Percentiles rank a stretch among this genome's conserved stretches.
Evolutionary conservation across 495 filamentous ascomycete species (phyloP).

Genomic region (Xylaria grammica): DNA sequence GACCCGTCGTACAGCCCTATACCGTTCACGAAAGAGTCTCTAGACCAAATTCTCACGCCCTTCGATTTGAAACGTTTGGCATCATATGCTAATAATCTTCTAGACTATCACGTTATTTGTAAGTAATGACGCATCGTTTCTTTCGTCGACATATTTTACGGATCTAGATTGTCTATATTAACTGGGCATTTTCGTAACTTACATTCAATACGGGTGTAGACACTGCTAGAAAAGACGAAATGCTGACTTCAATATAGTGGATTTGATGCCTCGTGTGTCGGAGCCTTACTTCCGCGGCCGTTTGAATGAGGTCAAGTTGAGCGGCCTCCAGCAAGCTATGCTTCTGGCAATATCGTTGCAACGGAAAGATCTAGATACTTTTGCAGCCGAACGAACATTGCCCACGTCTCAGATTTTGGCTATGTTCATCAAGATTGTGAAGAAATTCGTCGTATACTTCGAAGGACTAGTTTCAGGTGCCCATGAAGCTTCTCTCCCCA

Average conservation of each 20-base stretch:
- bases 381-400: slow-evolving; percentile 80
- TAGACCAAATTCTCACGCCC: slow-evolving; percentile 80
- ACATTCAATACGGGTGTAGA: not conserved
- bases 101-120: slow-evolving; percentile 93
- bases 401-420: slow-evolving; percentile 82
- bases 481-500: slow-evolving; percentile 72
- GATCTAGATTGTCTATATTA: not conserved
- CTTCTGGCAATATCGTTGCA: slow-evolving; percentile 89
- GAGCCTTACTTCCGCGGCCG: slow-evolving; percentile 81
- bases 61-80: slow-evolving; percentile 95
- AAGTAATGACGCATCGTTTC: not conserved
- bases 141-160: not conserved
- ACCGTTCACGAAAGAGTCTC: slow-evolving; percentile 68
- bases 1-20: slow-evolving; percentile 52
- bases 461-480: slow-evolving; percentile 73
- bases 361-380: slow-evolving; percentile 77
- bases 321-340: slow-evolving; percentile 80
- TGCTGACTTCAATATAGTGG: slow-evolving; percentile 51
- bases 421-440: slow-evolving; percentile 95
- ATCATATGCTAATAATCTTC: slow-evolving; percentile 92
- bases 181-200: not conserved
- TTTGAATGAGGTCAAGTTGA: slow-evolving; percentile 70
- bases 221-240: not conserved
- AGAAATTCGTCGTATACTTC: slow-evolving; percentile 83
- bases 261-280: slow-evolving; percentile 84